phyloP scores from a whole-genome alignment of 768 basidiomycete species.

The Pleurotus salmoneostramineus region DNA sequence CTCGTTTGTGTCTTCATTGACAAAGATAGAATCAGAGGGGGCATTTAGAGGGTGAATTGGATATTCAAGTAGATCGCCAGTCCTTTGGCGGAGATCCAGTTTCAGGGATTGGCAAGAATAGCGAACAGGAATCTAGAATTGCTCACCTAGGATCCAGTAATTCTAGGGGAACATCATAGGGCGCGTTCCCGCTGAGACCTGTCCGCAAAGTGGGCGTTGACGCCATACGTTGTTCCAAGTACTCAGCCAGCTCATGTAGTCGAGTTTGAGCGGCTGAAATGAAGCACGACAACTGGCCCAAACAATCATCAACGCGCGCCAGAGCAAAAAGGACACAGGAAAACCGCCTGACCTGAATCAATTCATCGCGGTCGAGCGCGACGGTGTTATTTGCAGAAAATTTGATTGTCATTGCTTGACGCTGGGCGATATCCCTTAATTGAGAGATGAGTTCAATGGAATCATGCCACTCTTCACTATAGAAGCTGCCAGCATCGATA shows the following conservation, averaged over 20 bases:
- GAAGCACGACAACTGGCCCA: conserved; percentile 11
- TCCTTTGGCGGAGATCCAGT: conserved; percentile 8
- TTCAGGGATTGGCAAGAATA: neutral
- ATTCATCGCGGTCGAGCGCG: neutral
- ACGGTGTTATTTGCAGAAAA: neutral
- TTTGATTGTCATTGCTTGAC: conserved; percentile 4
- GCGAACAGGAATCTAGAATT: neutral
- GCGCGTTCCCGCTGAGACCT: conserved; percentile 11
- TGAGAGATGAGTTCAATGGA: conserved; percentile 1
- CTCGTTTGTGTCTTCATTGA: conserved; percentile 5
- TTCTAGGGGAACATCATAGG: conserved; percentile 17
- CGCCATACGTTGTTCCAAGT: conserved; percentile 8
- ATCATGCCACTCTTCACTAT: neutral
- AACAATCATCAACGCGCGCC: neutral
- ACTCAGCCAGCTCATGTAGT: conserved; percentile 1
- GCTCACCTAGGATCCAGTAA: conserved; percentile 18
- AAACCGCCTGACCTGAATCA: conserved; percentile 4
- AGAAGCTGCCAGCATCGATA: neutral
- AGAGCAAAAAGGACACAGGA: neutral
- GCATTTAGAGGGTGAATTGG: conserved; percentile 13
- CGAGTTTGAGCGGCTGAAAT: neutral
- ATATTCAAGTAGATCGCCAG: conserved; percentile 14
- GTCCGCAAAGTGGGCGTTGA: neutral
- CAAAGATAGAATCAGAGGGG: conserved; percentile 8
- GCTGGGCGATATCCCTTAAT: conserved; percentile 5